These are phyloP conservation scores for Cydonia oblonga DNA, from an alignment of 331 rosid species.

Conservation along the genomic window DNA sequence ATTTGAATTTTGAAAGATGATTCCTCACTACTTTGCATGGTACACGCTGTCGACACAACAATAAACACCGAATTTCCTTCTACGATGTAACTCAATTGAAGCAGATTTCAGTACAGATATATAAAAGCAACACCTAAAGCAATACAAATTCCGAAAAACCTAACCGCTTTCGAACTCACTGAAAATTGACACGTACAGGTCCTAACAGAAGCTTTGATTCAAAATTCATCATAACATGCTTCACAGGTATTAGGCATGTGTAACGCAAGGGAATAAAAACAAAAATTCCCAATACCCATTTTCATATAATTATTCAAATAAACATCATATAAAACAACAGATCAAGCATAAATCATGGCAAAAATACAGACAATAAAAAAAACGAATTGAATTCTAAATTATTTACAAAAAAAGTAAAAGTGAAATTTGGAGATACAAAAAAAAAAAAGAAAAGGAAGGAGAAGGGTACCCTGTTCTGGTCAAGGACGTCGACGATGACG, in stretches of 20 bases:
- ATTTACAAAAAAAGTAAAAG: neutral
- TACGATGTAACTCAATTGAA: neutral
- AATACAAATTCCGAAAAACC: neutral
- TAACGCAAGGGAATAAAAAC: neutral
- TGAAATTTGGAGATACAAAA: neutral
- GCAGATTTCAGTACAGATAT: neutral
- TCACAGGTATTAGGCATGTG: too few relatives aligned
- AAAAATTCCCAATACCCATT: neutral
- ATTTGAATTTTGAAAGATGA: neutral
- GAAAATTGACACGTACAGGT: neutral
- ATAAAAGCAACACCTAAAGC: neutral
- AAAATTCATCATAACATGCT: neutral
- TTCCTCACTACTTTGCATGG: too few relatives aligned
- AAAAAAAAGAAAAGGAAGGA: neutral
- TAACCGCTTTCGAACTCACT: neutral
- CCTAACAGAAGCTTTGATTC: neutral
- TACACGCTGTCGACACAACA: too few relatives aligned
- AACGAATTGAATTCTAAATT: neutral
- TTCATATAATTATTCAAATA: neutral
- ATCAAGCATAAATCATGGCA: neutral
- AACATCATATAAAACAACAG: neutral
- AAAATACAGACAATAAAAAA: neutral
- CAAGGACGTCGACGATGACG: conserved; percentile 39
- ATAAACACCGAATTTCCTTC: neutral
- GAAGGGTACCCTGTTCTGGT: conserved; percentile 32